Evolutionary conservation across 306 rosid genomes (phyloP).

Genomic region (Casuarina cunninghamiana): DNA sequence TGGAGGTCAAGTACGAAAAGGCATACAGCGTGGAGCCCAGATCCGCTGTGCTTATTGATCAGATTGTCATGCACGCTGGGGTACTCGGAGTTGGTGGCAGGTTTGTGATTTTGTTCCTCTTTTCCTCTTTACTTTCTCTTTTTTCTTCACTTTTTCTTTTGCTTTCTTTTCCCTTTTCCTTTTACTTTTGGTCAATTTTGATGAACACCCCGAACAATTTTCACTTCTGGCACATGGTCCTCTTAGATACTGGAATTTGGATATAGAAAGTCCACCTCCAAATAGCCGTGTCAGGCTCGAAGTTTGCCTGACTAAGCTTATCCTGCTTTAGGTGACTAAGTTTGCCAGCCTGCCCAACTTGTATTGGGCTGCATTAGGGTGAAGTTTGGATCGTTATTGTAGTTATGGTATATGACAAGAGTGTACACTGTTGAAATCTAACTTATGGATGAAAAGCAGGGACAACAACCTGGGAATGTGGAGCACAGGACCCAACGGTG

Average conservation of each 20-base stretch:
- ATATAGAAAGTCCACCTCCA: neutral
- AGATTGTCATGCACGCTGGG: slow-evolving; percentile 68
- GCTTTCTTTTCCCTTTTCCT: neutral
- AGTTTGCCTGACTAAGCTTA: too few relatives aligned
- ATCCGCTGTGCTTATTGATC: slow-evolving; percentile 56
- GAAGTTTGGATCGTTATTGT: too few relatives aligned
- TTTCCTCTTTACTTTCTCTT: neutral
- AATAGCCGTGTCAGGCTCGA: too few relatives aligned
- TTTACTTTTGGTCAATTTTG: neutral
- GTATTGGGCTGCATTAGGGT: too few relatives aligned
- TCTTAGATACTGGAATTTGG: neutral
- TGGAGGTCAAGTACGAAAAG: slow-evolving; percentile 47
- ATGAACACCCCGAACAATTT: neutral
- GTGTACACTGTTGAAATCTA: neutral
- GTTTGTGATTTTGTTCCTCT: slow-evolving; percentile 21
- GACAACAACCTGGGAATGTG: slow-evolving; percentile 64
- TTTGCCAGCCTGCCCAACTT: too few relatives aligned
- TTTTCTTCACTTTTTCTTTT: neutral
- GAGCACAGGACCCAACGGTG: slow-evolving; percentile 45
- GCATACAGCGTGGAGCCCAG: slow-evolving; percentile 82
- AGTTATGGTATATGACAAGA: neutral
- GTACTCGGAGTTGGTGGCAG: slow-evolving; percentile 81
- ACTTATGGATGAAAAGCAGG: slow-evolving; percentile 19
- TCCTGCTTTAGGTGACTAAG: too few relatives aligned
- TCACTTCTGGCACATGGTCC: neutral